A percentile compares a stretch with the other conserved stretches of the same genome.
phyloP scores from a whole-genome alignment of 225 moss, liverwort and hornwort species.

The Straminergon stramineum region DNA sequence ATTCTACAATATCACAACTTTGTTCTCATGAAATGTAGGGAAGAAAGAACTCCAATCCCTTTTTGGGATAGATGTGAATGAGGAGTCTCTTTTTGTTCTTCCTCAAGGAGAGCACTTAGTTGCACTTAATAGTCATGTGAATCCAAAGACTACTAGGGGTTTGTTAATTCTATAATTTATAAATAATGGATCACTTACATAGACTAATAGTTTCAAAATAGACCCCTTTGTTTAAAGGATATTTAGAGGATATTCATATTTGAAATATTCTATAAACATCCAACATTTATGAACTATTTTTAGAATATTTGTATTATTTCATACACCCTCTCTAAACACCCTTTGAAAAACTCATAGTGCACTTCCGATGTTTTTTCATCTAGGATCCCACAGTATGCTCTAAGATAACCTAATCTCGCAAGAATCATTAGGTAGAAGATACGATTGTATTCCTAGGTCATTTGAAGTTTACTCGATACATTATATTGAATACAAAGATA shows the following conservation, averaged over 20 bases:
- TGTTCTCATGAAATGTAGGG: background rate
- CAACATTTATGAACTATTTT: background rate
- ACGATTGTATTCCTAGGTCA: background rate
- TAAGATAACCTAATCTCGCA: rapidly evolving
- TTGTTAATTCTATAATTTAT: background rate
- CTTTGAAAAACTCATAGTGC: background rate
- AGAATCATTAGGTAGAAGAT: background rate
- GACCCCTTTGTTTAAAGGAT: rapidly evolving
- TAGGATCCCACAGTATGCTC: background rate
- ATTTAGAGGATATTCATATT: background rate
- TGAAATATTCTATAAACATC: background rate
- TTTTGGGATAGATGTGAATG: background rate
- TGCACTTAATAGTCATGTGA: background rate
- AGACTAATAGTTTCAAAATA: background rate
- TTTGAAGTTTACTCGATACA: background rate
- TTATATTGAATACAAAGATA: background rate
- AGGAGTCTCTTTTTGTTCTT: background rate
- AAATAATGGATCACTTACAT: background rate
- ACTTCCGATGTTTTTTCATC: background rate
- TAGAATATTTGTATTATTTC: background rate
- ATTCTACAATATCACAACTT: background rate
- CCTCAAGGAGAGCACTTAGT: rapidly evolving
- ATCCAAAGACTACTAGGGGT: background rate
- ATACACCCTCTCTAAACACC: rapidly evolving
- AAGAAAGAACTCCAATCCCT: background rate